Evolutionary conservation across 2,329 filamentous ascomycete species (phyloP), one percentile per base, ranked within the genome.

Genomic region (Chaetothyriales sp.): DNA sequence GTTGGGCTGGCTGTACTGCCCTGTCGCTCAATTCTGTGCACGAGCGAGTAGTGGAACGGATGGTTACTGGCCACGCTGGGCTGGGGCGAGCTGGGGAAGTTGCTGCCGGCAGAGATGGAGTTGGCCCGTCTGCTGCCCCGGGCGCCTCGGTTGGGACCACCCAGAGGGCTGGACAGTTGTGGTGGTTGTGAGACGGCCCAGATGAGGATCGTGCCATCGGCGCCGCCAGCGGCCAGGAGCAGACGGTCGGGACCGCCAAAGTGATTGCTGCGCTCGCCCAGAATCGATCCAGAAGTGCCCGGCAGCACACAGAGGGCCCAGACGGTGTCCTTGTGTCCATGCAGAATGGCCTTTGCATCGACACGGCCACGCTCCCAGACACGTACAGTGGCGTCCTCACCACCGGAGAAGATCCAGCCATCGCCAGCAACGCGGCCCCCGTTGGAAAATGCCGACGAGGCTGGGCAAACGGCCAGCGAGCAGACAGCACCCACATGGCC

Each of bases 361-460:
- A 98, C 87, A 46, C 90, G 76, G 25, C 90, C 90, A 48, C 89
- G 80, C 67, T 98, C 90, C 92, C 92, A 98, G 0, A 98, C 88
- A 26, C 89, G 80, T 39, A 98, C 81, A 5, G 87, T 94, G 18
- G 86, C 81, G 66, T 98, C 92, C 65, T 95, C 88, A 3, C 92
- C 92, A 54, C 92, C 92, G 4, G 90, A 96, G 67, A 98, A 98
- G 57, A 98, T 89, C 92, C 92, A 98, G 25, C 92, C 92, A 60
- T 96, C 92, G 28, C 90, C 90, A 60, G 84, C 80, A 6, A 86
- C 86, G 55, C 89, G 80, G 5, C 89, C 88, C 36, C 89, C 86
- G 18, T 87, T 93, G 6, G 86, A 84, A 64, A 95, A 95, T 62
- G 86, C 92, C 22, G 86, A 85, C 1, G 86, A 83, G 1, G 87